phyloP scores from a whole-genome alignment of 768 basidiomycete species.

The Leucocoprinus sp. region DNA sequence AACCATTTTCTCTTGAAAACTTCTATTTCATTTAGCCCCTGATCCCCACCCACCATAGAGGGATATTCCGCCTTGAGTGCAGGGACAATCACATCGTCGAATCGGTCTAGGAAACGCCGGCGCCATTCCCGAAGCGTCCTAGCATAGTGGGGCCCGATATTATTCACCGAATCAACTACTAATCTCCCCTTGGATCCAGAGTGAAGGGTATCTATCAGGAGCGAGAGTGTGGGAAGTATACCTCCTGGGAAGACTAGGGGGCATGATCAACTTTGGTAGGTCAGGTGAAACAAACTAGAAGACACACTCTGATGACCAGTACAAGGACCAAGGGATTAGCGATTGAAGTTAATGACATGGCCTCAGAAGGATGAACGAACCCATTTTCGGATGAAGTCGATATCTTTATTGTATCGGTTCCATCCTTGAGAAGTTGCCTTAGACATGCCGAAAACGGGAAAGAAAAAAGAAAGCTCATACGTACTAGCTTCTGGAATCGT shows the following conservation, averaged over 20 bases:
- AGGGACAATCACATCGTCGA: slow-evolving; percentile 50
- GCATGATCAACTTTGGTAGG: too few relatives aligned
- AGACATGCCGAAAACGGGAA: neutral
- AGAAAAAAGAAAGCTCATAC: slow-evolving; percentile 18
- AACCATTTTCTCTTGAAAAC: slow-evolving; percentile 73
- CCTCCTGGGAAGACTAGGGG: slow-evolving; percentile 60
- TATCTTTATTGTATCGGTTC: slow-evolving; percentile 44
- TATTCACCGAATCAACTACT: slow-evolving; percentile 55
- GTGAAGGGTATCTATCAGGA: slow-evolving; percentile 36
- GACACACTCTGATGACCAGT: neutral
- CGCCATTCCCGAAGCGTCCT: slow-evolving; percentile 76
- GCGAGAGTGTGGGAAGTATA: slow-evolving; percentile 56
- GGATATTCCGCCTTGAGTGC: slow-evolving; percentile 55
- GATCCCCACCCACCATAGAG: slow-evolving; percentile 34
- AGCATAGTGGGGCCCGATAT: slow-evolving; percentile 72
- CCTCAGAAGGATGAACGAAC: slow-evolving; percentile 25
- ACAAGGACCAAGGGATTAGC: too few relatives aligned
- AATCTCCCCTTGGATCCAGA: slow-evolving; percentile 46
- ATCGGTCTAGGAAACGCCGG: slow-evolving; percentile 46
- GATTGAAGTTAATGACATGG: too few relatives aligned
- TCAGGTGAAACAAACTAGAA: too few relatives aligned
- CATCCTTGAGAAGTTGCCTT: slow-evolving; percentile 29
- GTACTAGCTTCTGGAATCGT: slow-evolving; percentile 65
- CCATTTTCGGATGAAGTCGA: slow-evolving; percentile 79
- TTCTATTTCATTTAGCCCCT: slow-evolving; percentile 41